Conservation (phyloP, 306 rosid genomes). For the Herpetospermum pedunculosum region DNA sequence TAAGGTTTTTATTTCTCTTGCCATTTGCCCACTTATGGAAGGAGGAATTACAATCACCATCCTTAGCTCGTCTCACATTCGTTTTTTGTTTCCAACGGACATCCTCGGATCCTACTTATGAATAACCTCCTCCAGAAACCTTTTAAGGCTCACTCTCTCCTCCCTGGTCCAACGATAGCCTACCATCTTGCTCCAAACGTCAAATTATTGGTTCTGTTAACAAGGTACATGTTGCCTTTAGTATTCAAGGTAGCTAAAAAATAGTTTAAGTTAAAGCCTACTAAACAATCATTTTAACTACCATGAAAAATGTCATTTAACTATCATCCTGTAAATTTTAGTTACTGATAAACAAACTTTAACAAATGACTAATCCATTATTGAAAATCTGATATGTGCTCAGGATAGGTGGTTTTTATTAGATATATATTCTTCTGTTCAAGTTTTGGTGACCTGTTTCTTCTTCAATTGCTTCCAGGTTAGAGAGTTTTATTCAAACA, state of each 20-base stretch:
- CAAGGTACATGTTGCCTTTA: too few relatives aligned
- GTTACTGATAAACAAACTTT: neutral
- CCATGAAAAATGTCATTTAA: neutral
- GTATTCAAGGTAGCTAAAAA: neutral
- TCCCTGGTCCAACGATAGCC: too few relatives aligned
- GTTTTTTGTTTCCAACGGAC: too few relatives aligned
- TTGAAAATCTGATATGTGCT: neutral
- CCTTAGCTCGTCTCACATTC: too few relatives aligned
- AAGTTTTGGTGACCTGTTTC: constrained; percentile 1
- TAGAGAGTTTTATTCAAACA: constrained; percentile 78
- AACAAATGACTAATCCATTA: neutral
- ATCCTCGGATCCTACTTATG: too few relatives aligned
- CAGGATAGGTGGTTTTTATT: neutral
- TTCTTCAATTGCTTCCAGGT: constrained; percentile 38
- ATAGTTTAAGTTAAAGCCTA: neutral
- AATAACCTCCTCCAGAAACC: too few relatives aligned
- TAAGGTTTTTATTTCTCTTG: too few relatives aligned
- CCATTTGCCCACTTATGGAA: too few relatives aligned
- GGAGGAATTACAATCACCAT: too few relatives aligned
- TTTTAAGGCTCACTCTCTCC: too few relatives aligned
- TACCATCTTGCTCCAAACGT: too few relatives aligned
- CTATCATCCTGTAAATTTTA: neutral
- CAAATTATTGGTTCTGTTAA: too few relatives aligned
- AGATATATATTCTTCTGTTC: neutral
- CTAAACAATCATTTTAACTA: neutral